Evolutionary conservation across 2,329 filamentous ascomycete species (phyloP), one percentile per base, ranked within the genome.

Genomic region (Hypoxylon sp.): DNA sequence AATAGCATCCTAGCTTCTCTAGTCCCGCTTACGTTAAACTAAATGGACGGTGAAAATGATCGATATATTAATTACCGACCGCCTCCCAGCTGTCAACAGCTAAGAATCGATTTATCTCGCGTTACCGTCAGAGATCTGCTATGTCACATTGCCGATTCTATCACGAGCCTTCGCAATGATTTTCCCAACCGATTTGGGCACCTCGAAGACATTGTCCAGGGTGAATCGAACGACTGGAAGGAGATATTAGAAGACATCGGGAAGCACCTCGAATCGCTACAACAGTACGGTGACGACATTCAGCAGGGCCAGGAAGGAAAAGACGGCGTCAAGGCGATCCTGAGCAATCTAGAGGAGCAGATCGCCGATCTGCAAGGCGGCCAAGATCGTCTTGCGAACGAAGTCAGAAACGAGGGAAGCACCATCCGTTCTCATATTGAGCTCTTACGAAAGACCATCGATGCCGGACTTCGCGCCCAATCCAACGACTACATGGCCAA

Each of bases 181-280:
- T 26, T 50, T 19, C 55, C 55, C 55, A 31, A 39, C 44, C 37
- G 29, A 24, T 59, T 59, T n/a, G 44, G 26, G 22, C 31, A 48
- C 19, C 55, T 59, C 4, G 55, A 59, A 33, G 29, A 59, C n/a
- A 14, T 59, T 10, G 46, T 59, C 4, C 55, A 59, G 22, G 55
- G 44, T 3, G 55, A 59, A n/a, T 48, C 55, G 8, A 59, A 50
- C 22, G 55, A 59, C 19, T 48, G 55, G 44, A 59, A 50, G 22
- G 44, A 39, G 19, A 59, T 59, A 11, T 22, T 59, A n/a, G 55
- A 59, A 59, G 55, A 59, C 22, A 48, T 59, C 44, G 55, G 44
- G 19, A 37, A 50, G 22, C 37, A 35, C 35, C 44, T 59, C 19
- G 44, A 50, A 24, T 17, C 42, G 17, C 19, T 59, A 17, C 44